Evolutionary conservation across 352 stramenopile genomes (phyloP).

Genomic region (Phytophthora lateralis): DNA sequence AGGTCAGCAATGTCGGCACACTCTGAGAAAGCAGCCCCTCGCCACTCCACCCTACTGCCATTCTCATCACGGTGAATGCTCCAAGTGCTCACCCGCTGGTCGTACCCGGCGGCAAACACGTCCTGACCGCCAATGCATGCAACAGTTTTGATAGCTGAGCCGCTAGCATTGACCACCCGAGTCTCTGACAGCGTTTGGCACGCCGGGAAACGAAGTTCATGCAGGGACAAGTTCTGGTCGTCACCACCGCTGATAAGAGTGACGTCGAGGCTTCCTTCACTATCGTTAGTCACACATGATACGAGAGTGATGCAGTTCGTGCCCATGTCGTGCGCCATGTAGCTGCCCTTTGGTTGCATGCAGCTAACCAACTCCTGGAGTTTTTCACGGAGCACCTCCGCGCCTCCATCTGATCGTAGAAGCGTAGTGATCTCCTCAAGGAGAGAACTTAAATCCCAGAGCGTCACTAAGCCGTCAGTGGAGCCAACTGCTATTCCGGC

Average conservation of each 20-base stretch:
- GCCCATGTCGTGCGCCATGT: conserved; percentile 87
- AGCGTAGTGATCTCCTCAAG: conserved; percentile 27
- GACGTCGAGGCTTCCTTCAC: conserved; percentile 36
- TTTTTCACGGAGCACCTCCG: conserved; percentile 11
- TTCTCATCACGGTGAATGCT: conserved; percentile 21
- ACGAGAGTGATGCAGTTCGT: conserved; percentile 67
- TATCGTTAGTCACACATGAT: conserved; percentile 20
- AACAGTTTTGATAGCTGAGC: conserved; percentile 82
- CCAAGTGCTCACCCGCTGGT: conserved; percentile 87
- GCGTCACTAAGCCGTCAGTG: conserved; percentile 79
- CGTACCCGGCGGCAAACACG: conserved; percentile 80
- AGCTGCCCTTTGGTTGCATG: conserved; percentile 49
- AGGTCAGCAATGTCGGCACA: conserved; percentile 84
- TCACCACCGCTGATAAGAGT: conserved; percentile 82
- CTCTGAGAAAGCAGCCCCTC: conserved; percentile 69
- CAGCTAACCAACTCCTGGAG: conserved; percentile 37
- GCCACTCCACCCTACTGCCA: conserved; percentile 45
- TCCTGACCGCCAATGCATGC: conserved; percentile 37
- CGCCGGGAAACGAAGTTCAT: conserved; percentile 41
- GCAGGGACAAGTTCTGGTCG: conserved; percentile 71
- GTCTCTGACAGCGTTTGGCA: conserved; percentile 42
- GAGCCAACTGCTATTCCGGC: conserved; percentile 75
- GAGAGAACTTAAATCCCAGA: conserved; percentile 66
- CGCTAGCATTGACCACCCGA: conserved; percentile 67
- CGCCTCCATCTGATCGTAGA: conserved; percentile 18